Conservation (phyloP, 306 rosid genomes). For the Corylus heterophylla region DNA sequence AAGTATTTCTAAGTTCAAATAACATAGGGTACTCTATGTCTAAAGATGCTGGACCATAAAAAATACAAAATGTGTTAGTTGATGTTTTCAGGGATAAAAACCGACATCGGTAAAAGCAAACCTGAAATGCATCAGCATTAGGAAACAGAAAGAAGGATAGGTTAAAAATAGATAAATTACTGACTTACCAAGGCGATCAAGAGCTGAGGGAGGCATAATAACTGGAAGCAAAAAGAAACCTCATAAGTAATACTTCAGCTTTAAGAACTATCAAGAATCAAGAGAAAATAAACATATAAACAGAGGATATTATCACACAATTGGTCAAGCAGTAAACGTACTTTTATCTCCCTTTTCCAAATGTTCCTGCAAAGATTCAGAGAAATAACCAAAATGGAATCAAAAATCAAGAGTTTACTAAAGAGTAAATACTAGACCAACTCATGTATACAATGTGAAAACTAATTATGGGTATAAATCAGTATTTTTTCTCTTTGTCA, state of each 20-base stretch:
- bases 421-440: not conserved
- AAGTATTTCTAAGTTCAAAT: constrained; percentile 48
- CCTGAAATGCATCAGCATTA: not conserved
- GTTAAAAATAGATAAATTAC: constrained; percentile 10
- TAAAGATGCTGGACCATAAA: constrained; percentile 36
- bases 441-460: not conserved
- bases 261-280: not conserved
- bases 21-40: constrained; percentile 56
- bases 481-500: not conserved
- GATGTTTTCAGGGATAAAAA: not conserved
- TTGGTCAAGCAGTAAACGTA: constrained; percentile 28
- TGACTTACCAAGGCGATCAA: constrained; percentile 44
- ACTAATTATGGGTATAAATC: not conserved
- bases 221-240: constrained; percentile 39
- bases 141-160: not conserved
- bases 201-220: constrained; percentile 64
- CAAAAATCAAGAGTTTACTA: constrained; percentile 2
- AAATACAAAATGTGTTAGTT: not conserved
- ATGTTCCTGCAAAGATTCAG: constrained; percentile 43
- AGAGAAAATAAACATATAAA: not conserved
- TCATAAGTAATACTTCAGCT: constrained; percentile 10
- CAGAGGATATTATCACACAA: not conserved
- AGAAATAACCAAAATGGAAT: constrained; percentile 9
- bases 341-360: constrained; percentile 57
- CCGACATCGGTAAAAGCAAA: not conserved